Percentiles rank a stretch among this genome's conserved stretches.
Conservation (phyloP, 805 yeast species). For the Teunomyces aglyptinius region DNA sequence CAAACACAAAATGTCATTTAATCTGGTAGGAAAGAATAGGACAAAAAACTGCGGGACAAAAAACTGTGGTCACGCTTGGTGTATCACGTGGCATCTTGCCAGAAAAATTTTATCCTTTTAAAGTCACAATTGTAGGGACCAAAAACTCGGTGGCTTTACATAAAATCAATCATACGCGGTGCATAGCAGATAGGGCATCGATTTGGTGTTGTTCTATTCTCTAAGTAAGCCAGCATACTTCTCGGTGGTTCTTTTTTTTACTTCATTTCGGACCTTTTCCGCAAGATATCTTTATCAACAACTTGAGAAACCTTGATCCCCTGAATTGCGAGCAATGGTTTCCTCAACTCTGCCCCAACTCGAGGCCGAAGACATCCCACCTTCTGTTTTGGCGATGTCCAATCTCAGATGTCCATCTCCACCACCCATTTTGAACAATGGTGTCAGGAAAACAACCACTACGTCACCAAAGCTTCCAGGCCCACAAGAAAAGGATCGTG, state of each 20-base stretch:
- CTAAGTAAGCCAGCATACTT: not conserved
- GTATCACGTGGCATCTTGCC: not conserved
- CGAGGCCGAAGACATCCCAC: conserved; percentile 27
- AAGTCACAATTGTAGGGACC: no score
- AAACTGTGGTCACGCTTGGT: not conserved
- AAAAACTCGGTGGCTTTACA: not conserved
- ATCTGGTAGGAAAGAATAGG: not conserved
- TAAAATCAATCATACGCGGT: not conserved
- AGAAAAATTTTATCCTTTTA: not conserved
- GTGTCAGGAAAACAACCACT: not conserved
- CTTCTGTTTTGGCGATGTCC: conserved; percentile 57
- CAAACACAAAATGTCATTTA: no score
- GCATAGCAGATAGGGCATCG: conserved; percentile 1
- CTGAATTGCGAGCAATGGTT: not conserved
- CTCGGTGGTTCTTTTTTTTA: not conserved
- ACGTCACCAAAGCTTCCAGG: conserved; percentile 3
- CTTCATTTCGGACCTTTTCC: not conserved
- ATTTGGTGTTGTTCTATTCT: not conserved
- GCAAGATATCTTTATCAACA: not conserved
- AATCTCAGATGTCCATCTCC: conserved; percentile 67
- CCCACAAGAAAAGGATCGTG: conserved; percentile 14
- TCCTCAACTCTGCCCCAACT: not conserved
- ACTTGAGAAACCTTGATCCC: no score
- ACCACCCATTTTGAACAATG: conserved; percentile 56
- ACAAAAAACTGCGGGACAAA: not conserved